Conservation (phyloP, 106 monocot genomes). For the Apostasia shenzhenica region DNA sequence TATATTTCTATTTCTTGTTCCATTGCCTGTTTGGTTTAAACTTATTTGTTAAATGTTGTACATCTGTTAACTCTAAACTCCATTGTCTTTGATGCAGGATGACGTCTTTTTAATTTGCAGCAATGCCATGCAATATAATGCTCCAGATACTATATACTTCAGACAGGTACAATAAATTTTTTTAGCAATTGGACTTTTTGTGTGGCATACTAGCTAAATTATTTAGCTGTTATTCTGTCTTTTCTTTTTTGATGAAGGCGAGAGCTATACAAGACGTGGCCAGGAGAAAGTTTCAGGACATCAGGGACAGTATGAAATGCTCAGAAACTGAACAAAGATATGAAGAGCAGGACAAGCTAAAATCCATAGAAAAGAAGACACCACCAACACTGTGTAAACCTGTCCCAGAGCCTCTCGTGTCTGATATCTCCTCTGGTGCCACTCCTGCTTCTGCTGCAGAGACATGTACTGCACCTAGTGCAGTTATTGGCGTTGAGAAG, state of each 20-base stretch:
- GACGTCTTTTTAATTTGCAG: conserved; percentile 73
- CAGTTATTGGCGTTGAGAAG: conserved; percentile 16
- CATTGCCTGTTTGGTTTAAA: too few species aligned
- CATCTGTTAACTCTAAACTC: background rate
- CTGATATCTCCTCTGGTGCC: conserved; percentile 45
- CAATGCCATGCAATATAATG: conserved; percentile 85
- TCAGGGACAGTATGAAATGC: conserved; percentile 33
- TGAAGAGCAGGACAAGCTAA: conserved; percentile 21
- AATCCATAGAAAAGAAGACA: conserved; percentile 21
- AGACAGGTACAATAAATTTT: conserved; percentile 19
- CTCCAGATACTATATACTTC: conserved; percentile 68
- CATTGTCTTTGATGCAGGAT: conserved; percentile 35
- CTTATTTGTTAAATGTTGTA: too few species aligned
- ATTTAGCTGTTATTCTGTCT: background rate
- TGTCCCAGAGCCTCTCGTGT: conserved; percentile 24
- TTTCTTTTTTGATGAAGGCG: conserved; percentile 37
- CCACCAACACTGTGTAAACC: conserved; percentile 3
- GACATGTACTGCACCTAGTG: conserved; percentile 20
- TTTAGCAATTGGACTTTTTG: background rate
- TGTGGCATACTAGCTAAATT: background rate
- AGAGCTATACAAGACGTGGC: conserved; percentile 87
- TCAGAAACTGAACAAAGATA: conserved; percentile 21
- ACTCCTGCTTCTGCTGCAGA: conserved; percentile 30
- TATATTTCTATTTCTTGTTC: too few species aligned
- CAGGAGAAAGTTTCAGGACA: conserved; percentile 53